A percentile compares a stretch with the other conserved stretches of the same genome.
phyloP scores from a whole-genome alignment of 352 stramenopile genomes.

The Paralagenidium karlingii region DNA sequence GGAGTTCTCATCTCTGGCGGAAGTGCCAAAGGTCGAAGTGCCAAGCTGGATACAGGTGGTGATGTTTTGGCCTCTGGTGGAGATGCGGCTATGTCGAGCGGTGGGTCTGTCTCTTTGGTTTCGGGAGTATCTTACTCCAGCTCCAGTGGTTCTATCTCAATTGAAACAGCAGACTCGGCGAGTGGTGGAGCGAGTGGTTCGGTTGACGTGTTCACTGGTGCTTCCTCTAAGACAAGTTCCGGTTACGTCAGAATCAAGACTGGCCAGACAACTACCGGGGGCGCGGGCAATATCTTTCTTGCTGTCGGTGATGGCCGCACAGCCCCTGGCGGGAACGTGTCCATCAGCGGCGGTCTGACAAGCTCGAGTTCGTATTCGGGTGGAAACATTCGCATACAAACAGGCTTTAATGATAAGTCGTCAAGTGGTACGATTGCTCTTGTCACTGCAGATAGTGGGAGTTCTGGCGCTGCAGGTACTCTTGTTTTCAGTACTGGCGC shows the following conservation, averaged over 20 bases:
- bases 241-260: slow-evolving; percentile 27
- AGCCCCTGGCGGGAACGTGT: slow-evolving; percentile 23
- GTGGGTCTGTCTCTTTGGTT: slow-evolving; percentile 25
- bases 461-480: slow-evolving; percentile 1
- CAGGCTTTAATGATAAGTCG: slow-evolving; percentile 23
- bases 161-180: slow-evolving; percentile 18
- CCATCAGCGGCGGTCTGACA: slow-evolving; percentile 23
- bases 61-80: slow-evolving; percentile 23
- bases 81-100: slow-evolving; percentile 17
- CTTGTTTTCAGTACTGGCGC: not conserved
- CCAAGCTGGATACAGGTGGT: slow-evolving; percentile 19
- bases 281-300: slow-evolving; percentile 25
- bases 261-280: slow-evolving; percentile 20
- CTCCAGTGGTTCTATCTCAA: slow-evolving; percentile 26
- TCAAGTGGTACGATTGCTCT: slow-evolving; percentile 9
- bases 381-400: slow-evolving; percentile 20
- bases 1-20: slow-evolving; percentile 33
- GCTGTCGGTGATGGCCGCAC: slow-evolving; percentile 20
- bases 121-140: slow-evolving; percentile 20
- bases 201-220: slow-evolving; percentile 18
- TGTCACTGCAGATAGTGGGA: slow-evolving; percentile 3
- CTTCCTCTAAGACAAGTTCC: slow-evolving; percentile 17
- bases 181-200: slow-evolving; percentile 15
- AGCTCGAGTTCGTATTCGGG: slow-evolving; percentile 13
- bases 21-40: slow-evolving; percentile 21